These are phyloP conservation scores for Ceratocystis smalleyi DNA, from an alignment of 2,329 filamentous ascomycete genomes.

Conservation along the genomic window DNA sequence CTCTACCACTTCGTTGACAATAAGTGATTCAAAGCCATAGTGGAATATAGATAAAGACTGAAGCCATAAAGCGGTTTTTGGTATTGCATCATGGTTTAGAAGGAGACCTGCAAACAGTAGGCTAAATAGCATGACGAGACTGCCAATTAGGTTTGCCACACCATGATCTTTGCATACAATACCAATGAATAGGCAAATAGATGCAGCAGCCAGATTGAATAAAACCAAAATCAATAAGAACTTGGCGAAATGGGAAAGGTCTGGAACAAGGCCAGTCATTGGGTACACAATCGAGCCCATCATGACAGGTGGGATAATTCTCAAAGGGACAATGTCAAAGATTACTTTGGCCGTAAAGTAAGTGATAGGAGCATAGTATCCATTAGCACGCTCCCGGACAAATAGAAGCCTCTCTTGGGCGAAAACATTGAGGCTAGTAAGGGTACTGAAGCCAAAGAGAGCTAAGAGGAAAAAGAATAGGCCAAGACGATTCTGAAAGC, in stretches of 20 bases:
- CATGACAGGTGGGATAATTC: slow-evolving; percentile 83
- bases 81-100: slow-evolving; percentile 88
- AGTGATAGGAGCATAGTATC: slow-evolving; percentile 84
- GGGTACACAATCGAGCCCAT: slow-evolving; percentile 95
- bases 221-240: slow-evolving; percentile 85
- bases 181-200: slow-evolving; percentile 89
- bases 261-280: slow-evolving; percentile 84
- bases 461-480: slow-evolving; percentile 96
- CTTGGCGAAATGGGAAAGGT: slow-evolving; percentile 69
- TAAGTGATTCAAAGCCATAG: slow-evolving; percentile 21
- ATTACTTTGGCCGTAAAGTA: slow-evolving; percentile 94
- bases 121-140: slow-evolving; percentile 93
- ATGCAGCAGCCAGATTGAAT: slow-evolving; percentile 88
- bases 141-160: slow-evolving; percentile 85
- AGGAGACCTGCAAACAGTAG: slow-evolving; percentile 86
- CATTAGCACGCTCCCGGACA: slow-evolving; percentile 83
- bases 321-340: slow-evolving; percentile 93
- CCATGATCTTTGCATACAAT: slow-evolving; percentile 84
- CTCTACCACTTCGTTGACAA: slow-evolving; percentile 53
- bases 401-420: slow-evolving; percentile 81
- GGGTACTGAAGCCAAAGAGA: slow-evolving; percentile 88
- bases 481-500: slow-evolving; percentile 93
- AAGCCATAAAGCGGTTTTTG: slow-evolving; percentile 69
- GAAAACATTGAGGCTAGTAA: slow-evolving; percentile 88
- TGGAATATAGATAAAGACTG: slow-evolving; percentile 82